Evolutionary conservation across 208 protist genomes (phyloP).

Genomic region (Leishmania aethiopica): DNA sequence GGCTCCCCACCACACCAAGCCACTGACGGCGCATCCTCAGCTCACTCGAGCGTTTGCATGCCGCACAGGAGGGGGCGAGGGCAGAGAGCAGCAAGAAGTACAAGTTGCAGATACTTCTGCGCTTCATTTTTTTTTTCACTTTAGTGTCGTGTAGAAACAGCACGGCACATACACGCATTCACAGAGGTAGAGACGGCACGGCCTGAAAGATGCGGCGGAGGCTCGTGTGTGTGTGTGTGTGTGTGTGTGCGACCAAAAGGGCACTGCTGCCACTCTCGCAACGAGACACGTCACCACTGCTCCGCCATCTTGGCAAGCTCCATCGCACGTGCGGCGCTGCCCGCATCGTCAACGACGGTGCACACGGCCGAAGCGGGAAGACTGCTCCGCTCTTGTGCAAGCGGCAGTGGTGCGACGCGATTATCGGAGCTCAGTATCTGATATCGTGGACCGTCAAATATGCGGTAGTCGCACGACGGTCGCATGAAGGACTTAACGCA

Average conservation of each 20-base stretch:
- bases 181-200: neutral
- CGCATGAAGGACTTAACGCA: slow-evolving; percentile 60
- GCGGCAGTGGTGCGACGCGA: neutral
- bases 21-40: neutral
- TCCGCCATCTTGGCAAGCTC: slow-evolving; percentile 24
- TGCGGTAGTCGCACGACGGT: slow-evolving; percentile 45
- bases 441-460: slow-evolving; percentile 42
- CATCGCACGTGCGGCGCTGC: slow-evolving; percentile 12
- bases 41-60: neutral
- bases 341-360: neutral
- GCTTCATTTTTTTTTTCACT: neutral
- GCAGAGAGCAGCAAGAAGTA: neutral
- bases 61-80: neutral
- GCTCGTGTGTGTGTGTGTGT: neutral
- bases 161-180: neutral
- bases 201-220: neutral
- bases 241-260: neutral
- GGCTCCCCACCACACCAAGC: neutral
- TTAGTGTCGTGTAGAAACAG: neutral
- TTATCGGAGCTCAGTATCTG: slow-evolving; percentile 18
- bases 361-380: neutral
- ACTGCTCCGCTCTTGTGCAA: neutral
- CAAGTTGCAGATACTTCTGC: neutral
- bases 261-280: neutral
- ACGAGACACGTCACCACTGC: neutral